Evolutionary conservation across 2,329 filamentous ascomycete genomes (phyloP).

Genomic region (Cryphonectria parasitica): DNA sequence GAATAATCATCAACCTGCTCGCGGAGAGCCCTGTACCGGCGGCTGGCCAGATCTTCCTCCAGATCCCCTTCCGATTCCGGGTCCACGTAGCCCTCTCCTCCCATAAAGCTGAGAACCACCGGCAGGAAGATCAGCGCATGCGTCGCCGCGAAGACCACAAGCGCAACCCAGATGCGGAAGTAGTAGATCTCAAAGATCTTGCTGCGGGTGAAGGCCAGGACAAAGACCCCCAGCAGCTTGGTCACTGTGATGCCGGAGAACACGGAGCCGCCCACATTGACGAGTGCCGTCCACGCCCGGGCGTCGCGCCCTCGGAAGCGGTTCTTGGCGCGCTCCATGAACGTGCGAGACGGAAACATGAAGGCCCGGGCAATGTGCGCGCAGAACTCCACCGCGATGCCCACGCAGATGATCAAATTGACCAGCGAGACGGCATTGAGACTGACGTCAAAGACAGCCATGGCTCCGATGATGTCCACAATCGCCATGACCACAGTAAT

Average conservation of each 20-base stretch:
- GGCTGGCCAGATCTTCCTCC: conserved; percentile 82
- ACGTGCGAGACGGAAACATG: conserved; percentile 83
- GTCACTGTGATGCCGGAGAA: conserved; percentile 97
- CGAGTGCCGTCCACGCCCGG: conserved; percentile 87
- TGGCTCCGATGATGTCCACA: conserved; percentile 90
- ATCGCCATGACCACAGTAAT: conserved; percentile 91
- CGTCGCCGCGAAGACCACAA: conserved; percentile 85
- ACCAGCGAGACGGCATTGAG: conserved; percentile 95
- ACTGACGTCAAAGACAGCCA: conserved; percentile 86
- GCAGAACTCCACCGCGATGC: conserved; percentile 96
- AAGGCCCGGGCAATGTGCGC: conserved; percentile 95
- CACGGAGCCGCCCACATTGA: conserved; percentile 92
- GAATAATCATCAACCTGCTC: conserved; percentile 77
- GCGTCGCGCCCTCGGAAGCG: conserved; percentile 82
- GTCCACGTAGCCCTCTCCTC: conserved; percentile 86
- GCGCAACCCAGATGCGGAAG: conserved; percentile 92
- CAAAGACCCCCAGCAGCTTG: conserved; percentile 88
- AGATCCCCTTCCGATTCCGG: conserved; percentile 85
- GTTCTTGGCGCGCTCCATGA: conserved; percentile 80
- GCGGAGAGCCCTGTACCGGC: conserved; percentile 76
- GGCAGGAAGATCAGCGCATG: conserved; percentile 93
- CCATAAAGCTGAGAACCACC: conserved; percentile 82
- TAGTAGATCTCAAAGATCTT: conserved; percentile 99
- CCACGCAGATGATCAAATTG: conserved; percentile 95
- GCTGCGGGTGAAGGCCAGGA: conserved; percentile 90